Percentiles rank a stretch among this genome's conserved stretches.
phyloP scores from a whole-genome alignment of 192 early-diverging fungal genomes.

The Dissophora globulifera region DNA sequence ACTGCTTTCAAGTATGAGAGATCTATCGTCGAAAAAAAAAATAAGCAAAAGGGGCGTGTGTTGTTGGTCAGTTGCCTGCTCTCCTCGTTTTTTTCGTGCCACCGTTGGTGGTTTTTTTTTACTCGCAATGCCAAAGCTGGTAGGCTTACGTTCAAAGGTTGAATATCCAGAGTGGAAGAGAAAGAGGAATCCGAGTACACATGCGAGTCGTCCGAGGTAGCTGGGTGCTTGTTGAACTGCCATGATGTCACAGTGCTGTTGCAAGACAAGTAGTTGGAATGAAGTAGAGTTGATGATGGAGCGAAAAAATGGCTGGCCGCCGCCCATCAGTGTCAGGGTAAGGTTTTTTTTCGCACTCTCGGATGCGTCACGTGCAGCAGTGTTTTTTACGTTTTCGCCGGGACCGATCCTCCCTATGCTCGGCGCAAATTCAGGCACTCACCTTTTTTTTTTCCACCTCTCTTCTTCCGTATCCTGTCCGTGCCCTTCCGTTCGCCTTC shows the following conservation, averaged over 20 bases:
- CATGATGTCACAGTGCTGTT: too few species aligned
- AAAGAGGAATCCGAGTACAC: conserved; percentile 55
- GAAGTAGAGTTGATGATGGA: too few species aligned
- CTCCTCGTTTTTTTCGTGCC: too few species aligned
- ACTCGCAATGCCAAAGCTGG: too few species aligned
- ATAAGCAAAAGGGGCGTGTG: too few species aligned
- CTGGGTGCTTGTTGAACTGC: conserved; percentile 49
- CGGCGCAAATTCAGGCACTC: too few species aligned
- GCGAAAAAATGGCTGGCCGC: too few species aligned
- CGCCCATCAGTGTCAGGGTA: too few species aligned
- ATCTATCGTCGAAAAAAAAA: conserved; percentile 48
- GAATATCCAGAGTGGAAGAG: conserved; percentile 64
- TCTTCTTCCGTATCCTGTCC: not conserved
- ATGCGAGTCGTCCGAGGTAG: conserved; percentile 44
- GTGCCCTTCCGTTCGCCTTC: not conserved
- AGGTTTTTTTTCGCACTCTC: too few species aligned
- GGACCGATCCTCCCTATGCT: not conserved
- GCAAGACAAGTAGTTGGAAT: too few species aligned
- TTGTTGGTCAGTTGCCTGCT: too few species aligned
- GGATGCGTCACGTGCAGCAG: not conserved
- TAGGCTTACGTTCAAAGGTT: conserved; percentile 63
- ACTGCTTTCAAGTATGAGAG: conserved; percentile 65
- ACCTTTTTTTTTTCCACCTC: not conserved
- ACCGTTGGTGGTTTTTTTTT: too few species aligned
- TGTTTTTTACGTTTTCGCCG: not conserved